Evolutionary conservation across 179 eudicot species (phyloP).

Genomic region (Monotropa hypopitys): DNA sequence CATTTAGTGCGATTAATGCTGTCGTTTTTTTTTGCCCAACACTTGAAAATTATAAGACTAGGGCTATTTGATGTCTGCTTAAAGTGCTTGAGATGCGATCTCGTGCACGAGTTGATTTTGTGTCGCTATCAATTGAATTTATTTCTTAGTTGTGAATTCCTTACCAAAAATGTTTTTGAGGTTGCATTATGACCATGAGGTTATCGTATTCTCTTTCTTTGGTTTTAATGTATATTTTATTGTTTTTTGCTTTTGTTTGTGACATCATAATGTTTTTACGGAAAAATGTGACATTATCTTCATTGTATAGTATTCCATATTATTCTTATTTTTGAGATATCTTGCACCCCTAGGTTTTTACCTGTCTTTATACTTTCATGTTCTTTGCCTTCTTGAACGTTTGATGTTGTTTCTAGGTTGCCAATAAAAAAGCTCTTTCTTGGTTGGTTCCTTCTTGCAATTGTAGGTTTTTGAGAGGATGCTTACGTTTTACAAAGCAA

Average conservation of each 20-base stretch:
- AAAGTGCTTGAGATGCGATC: background rate
- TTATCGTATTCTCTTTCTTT: background rate
- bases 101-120: background rate
- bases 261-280: background rate
- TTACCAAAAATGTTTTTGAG: background rate
- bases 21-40: background rate
- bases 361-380: background rate
- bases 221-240: background rate
- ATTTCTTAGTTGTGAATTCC: no score
- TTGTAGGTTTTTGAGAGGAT: conserved; percentile 64
- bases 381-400: background rate
- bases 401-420: background rate
- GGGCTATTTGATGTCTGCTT: background rate
- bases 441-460: conserved; percentile 3
- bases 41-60: background rate
- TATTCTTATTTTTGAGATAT: background rate
- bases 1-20: background rate
- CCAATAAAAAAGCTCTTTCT: background rate
- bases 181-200: background rate
- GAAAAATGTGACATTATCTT: background rate
- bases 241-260: background rate
- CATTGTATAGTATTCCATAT: background rate
- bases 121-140: no score
- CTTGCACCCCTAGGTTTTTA: background rate
- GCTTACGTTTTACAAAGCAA: conserved; percentile 31